These are phyloP conservation scores for Raphanus raphanistrum DNA, from an alignment of 345 rosid genomes.

Conservation along the genomic window DNA sequence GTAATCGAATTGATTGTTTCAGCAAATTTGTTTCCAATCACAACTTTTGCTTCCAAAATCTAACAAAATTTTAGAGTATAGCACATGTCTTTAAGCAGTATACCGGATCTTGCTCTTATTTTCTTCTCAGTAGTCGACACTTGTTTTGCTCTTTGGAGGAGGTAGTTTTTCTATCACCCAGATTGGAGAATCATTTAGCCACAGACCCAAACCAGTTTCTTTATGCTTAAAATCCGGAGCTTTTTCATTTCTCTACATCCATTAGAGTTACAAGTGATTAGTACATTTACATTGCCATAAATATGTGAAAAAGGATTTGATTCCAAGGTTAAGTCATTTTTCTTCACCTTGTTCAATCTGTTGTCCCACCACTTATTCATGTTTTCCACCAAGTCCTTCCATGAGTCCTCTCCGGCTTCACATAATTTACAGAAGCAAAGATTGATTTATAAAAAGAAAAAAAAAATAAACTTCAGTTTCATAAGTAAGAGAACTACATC, in stretches of 20 bases:
- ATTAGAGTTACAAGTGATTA: not conserved
- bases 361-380: constrained; percentile 77
- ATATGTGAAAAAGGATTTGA: constrained; percentile 1
- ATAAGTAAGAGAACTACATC: not conserved
- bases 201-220: constrained; percentile 58
- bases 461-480: not conserved
- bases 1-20: not conserved
- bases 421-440: constrained; percentile 1
- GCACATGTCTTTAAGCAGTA: not conserved
- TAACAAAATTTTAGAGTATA: not conserved
- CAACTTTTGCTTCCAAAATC: not conserved
- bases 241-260: constrained; percentile 43
- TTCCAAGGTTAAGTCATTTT: not conserved
- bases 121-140: not conserved
- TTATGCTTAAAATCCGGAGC: constrained; percentile 75
- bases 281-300: not conserved
- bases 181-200: constrained; percentile 53
- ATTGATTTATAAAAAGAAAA: constrained; percentile 7
- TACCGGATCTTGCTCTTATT: not conserved
- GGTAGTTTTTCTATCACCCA: constrained; percentile 66
- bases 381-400: constrained; percentile 75
- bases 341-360: constrained; percentile 59
- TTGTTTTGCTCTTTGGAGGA: constrained; percentile 31
- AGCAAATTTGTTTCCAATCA: not conserved
- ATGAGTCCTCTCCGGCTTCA: constrained; percentile 53